Evolutionary conservation across 352 stramenopile genomes (phyloP), one percentile per base, ranked within the genome.

Genomic region (Pythium folliculosum): DNA sequence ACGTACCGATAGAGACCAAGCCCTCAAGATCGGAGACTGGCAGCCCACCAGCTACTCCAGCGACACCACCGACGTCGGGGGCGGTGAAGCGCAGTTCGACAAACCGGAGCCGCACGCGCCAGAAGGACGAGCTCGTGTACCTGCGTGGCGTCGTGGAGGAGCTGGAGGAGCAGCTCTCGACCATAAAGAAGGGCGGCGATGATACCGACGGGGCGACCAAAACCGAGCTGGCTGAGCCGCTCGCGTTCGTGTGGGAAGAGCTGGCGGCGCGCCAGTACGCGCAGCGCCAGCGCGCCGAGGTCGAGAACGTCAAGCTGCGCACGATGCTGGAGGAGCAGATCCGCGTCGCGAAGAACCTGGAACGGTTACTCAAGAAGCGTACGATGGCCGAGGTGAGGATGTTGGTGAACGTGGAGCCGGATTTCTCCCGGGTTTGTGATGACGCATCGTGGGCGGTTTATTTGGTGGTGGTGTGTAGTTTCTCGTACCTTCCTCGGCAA

Each of bases 281-380:
- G 14, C 54, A 75, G 45, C 62, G 68, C 27, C 62, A 67, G 27
- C 62, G 84, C 49, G 54, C 71, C 6, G 57, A 70, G n/a, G 16
- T 37, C 5, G 63, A 76, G 43, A 78, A 78, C 54, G 51, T 14
- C 32, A 67, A 64, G 22, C 51, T 78, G 23, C 51, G 58, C 3
- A 52, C 43, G 7, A 65, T 83, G 69, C 60, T 89, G 6, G 67
- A 77, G 48, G 73, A 76, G 37, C 80, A 86, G 54, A 76, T 86
- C 55, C 76, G 78, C 53, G 61, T 84, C 22, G 71, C 71, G 32
- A 83, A 74, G 49, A 72, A 67, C 22, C 70, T 89, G 23, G 69
- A 85, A 51, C 70, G 63, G 38, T 57, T 81, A n/a, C 51, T 86
- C 27, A 58, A 73, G 13, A 75, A 77, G 40, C 72, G 59, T 19